A percentile compares a stretch with the other conserved stretches of the same genome.
These are phyloP conservation scores for Dactylis glomerata DNA, from an alignment of 176 grass and related monocot species.

Conservation along the genomic window DNA sequence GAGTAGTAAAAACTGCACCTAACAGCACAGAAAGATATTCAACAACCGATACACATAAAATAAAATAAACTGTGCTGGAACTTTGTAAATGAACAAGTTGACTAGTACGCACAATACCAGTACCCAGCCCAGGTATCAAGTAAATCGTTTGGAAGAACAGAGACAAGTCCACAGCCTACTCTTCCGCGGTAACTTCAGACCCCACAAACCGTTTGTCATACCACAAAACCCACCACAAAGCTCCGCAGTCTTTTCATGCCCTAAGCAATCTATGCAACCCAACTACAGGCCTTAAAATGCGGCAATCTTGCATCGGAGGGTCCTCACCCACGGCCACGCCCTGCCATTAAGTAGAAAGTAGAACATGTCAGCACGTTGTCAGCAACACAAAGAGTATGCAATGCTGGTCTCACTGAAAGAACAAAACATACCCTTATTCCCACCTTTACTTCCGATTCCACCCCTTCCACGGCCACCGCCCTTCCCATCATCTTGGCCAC, in stretches of 20 bases:
- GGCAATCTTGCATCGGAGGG: slow-evolving; percentile 25
- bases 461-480: slow-evolving; percentile 65
- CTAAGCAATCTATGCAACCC: slow-evolving; percentile 49
- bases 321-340: slow-evolving; percentile 70
- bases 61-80: not conserved
- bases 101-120: not conserved
- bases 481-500: slow-evolving; percentile 83
- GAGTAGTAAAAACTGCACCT: not conserved
- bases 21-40: not conserved
- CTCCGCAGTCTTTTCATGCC: slow-evolving; percentile 40
- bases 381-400: not conserved
- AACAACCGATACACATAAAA: not conserved
- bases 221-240: slow-evolving; percentile 31
- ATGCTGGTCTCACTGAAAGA: not conserved
- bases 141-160: slow-evolving; percentile 11
- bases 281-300: slow-evolving; percentile 51
- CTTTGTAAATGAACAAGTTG: not conserved
- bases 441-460: slow-evolving; percentile 61
- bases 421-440: slow-evolving; percentile 52
- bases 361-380: not conserved
- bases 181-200: not conserved
- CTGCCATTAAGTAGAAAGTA: slow-evolving; percentile 38
- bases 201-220: slow-evolving; percentile 3
- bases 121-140: slow-evolving; percentile 6
- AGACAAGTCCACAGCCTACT: not conserved